Conservation (phyloP, 2,329 filamentous ascomycete species). For the Triangularia setosa region DNA sequence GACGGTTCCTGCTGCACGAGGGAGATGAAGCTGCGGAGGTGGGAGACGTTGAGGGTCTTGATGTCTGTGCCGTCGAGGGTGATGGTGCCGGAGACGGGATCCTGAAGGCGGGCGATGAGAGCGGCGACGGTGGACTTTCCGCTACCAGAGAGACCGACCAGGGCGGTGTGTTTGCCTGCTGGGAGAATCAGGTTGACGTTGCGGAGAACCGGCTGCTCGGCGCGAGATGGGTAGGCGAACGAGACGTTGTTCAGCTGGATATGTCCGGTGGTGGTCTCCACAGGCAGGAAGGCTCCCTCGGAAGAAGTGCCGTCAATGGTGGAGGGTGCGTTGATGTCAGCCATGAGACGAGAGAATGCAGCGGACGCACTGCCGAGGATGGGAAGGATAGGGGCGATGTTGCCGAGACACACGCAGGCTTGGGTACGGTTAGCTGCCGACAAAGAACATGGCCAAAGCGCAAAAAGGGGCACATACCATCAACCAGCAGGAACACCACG, state of each 20-base stretch:
- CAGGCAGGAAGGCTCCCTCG: constrained; percentile 39
- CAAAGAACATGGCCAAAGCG: background rate
- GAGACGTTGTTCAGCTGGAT: constrained; percentile 42
- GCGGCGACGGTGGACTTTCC: constrained; percentile 52
- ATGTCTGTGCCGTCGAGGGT: constrained; percentile 47
- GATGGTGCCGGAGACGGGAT: constrained; percentile 47
- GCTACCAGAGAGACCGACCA: constrained; percentile 56
- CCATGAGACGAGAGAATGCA: constrained; percentile 54
- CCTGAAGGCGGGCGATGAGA: constrained; percentile 52
- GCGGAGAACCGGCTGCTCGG: constrained; percentile 40
- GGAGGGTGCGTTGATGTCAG: constrained; percentile 51
- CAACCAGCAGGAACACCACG: constrained; percentile 51
- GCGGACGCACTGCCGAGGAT: constrained; percentile 56
- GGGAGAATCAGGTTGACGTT: constrained; percentile 30
- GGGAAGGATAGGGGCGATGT: constrained; percentile 59
- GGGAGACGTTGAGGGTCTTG: constrained; percentile 44
- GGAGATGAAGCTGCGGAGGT: constrained; percentile 39
- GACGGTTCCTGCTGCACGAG: constrained; percentile 45
- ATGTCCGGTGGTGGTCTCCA: constrained; percentile 41
- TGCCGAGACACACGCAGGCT: constrained; percentile 59
- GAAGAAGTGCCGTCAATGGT: constrained; percentile 2
- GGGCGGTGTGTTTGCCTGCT: constrained; percentile 49
- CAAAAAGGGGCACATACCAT: constrained; percentile 33
- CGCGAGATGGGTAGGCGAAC: constrained; percentile 44
- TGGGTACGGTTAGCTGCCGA: constrained; percentile 4